Conservation (phyloP, 768 basidiomycete genomes). For the Russula sp. region DNA sequence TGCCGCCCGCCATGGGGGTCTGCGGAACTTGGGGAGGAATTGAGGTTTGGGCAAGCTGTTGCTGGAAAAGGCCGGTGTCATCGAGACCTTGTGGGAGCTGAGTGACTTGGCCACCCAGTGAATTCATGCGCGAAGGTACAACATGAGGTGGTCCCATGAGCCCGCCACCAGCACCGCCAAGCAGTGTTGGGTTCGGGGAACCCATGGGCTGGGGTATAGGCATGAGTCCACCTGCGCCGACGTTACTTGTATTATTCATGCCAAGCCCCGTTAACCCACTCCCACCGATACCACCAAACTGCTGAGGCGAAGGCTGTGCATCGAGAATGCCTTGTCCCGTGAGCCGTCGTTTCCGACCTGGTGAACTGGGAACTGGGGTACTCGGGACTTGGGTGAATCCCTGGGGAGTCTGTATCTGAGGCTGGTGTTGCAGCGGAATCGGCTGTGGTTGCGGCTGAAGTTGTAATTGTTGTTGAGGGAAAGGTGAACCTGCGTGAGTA, state of each 20-base stretch:
- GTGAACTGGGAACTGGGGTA: conserved; percentile 15
- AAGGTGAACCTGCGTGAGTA: conserved; percentile 15
- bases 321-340: conserved; percentile 12
- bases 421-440: not conserved
- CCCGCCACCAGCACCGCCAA: conserved; percentile 29
- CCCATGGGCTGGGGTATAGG: conserved; percentile 17
- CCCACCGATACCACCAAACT: conserved; percentile 13
- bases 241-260: conserved; percentile 5
- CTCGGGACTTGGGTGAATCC: conserved; percentile 11
- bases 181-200: conserved; percentile 23
- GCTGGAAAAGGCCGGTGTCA: conserved; percentile 20
- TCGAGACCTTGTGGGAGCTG: conserved; percentile 26
- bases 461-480: conserved; percentile 17
- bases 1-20: conserved; percentile 15
- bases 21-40: conserved; percentile 21
- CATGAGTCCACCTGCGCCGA: conserved; percentile 11
- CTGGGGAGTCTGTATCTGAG: conserved; percentile 10
- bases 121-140: conserved; percentile 24
- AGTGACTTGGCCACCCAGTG: conserved; percentile 14
- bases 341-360: conserved; percentile 19
- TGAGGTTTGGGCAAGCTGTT: not conserved
- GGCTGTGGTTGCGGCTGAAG: conserved; percentile 13
- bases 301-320: conserved; percentile 14
- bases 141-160: conserved; percentile 35
- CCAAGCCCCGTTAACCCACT: conserved; percentile 5